These are phyloP conservation scores for Dicorynia guianensis DNA, from an alignment of 306 rosid genomes.

Conservation along the genomic window DNA sequence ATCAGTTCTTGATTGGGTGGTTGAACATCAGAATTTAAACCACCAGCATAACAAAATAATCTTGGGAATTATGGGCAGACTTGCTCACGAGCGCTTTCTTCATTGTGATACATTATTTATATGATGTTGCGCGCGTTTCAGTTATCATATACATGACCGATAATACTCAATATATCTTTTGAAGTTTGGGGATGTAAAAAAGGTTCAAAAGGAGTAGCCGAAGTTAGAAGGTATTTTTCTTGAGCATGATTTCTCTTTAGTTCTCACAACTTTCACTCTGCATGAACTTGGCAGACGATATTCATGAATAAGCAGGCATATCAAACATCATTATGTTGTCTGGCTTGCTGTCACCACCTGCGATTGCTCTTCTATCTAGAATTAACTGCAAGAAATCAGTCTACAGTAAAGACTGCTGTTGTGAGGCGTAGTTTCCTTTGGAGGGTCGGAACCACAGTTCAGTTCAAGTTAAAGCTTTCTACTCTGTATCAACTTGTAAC, in stretches of 20 bases:
- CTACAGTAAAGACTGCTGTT: slow-evolving; percentile 37
- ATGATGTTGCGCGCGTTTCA: slow-evolving; percentile 16
- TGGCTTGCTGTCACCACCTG: slow-evolving; percentile 40
- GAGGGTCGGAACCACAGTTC: slow-evolving; percentile 38
- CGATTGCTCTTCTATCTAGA: slow-evolving; percentile 37
- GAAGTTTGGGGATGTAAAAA: slow-evolving; percentile 14
- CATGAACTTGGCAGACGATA: slow-evolving; percentile 52
- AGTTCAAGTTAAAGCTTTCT: slow-evolving; percentile 34
- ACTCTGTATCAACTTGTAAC: slow-evolving; percentile 41
- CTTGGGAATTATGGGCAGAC: slow-evolving; percentile 31
- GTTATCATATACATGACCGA: slow-evolving; percentile 7
- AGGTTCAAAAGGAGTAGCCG: neutral
- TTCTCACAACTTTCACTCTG: slow-evolving; percentile 11
- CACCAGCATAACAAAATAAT: slow-evolving; percentile 40
- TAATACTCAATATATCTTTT: neutral
- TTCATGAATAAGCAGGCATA: slow-evolving; percentile 32
- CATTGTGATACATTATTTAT: slow-evolving; percentile 21
- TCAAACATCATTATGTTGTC: slow-evolving; percentile 34
- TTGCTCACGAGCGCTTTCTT: slow-evolving; percentile 22
- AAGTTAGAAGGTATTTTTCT: neutral
- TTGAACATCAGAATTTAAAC: slow-evolving; percentile 30
- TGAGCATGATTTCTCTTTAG: slow-evolving; percentile 1
- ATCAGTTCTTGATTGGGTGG: slow-evolving; percentile 15
- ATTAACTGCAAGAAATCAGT: too few species aligned
- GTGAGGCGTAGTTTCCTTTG: slow-evolving; percentile 44